These are phyloP conservation scores for Misopates orontium DNA, from an alignment of 257 asterid genomes.

Conservation along the genomic window DNA sequence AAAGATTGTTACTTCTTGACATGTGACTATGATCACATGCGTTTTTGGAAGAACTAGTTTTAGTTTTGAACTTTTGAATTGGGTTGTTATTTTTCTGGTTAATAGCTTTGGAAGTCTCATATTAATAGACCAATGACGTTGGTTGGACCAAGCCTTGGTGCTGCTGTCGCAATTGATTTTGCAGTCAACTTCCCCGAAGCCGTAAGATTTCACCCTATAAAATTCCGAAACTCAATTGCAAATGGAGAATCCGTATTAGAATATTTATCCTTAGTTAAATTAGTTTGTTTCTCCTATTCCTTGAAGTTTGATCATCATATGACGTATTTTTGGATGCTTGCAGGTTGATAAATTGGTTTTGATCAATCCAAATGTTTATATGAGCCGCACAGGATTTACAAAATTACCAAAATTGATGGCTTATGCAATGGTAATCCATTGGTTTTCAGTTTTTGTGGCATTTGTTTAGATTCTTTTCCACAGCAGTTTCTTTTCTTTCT, in stretches of 20 bases:
- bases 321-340: slow-evolving; percentile 19
- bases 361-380: slow-evolving; percentile 65
- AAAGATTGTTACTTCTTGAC: neutral
- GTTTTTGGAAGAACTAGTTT: neutral
- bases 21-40: neutral
- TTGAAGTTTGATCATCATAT: slow-evolving; percentile 3
- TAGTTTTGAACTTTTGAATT: neutral
- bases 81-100: neutral
- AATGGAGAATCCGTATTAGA: too few species aligned
- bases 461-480: too few species aligned
- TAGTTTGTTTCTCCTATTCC: neutral
- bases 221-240: too few species aligned
- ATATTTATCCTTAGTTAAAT: neutral
- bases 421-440: slow-evolving; percentile 52
- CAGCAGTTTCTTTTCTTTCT: too few species aligned
- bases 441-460: neutral
- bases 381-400: slow-evolving; percentile 49
- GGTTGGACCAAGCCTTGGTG: slow-evolving; percentile 89
- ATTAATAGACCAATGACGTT: slow-evolving; percentile 71
- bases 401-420: slow-evolving; percentile 58
- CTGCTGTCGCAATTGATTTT: slow-evolving; percentile 80
- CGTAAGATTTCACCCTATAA: slow-evolving; percentile 34
- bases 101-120: slow-evolving; percentile 73
- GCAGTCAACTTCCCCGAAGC: slow-evolving; percentile 80
- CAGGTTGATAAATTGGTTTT: slow-evolving; percentile 72